phyloP scores from a whole-genome alignment of 345 rosid species.

The Eutrema yunnanense region DNA sequence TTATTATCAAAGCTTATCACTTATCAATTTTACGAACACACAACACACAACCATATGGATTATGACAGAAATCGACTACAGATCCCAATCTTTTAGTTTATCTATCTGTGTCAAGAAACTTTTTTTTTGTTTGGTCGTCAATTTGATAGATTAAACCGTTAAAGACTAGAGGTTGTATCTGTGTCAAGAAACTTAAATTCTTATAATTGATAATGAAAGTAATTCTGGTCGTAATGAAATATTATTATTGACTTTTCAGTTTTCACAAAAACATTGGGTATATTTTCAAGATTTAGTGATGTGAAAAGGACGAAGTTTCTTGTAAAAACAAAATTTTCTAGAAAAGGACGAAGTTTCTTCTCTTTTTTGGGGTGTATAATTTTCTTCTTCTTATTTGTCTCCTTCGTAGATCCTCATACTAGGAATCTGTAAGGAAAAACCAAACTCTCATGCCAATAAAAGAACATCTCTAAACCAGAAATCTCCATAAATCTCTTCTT shows the following conservation, averaged over 20 bases:
- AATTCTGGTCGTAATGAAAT: background rate
- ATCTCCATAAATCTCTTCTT: background rate
- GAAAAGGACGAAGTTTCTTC: background rate
- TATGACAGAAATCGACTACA: no score
- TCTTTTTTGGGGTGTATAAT: background rate
- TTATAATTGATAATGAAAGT: background rate
- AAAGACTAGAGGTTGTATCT: no score
- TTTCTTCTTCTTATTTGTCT: background rate
- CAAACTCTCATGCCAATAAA: background rate
- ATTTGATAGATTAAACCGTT: no score
- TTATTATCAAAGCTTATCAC: background rate
- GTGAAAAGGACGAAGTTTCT: no score
- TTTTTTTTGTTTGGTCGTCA: no score
- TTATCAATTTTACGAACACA: no score
- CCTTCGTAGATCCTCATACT: background rate
- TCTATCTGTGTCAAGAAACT: no score
- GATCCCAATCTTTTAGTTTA: no score
- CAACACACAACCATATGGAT: no score
- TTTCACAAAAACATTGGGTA: background rate
- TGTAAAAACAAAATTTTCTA: no score
- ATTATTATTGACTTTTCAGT: background rate
- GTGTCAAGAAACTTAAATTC: no score
- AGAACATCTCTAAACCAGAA: background rate
- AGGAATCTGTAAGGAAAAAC: background rate
- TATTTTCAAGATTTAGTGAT: background rate